A percentile compares a stretch with the other conserved stretches of the same genome.
Evolutionary conservation across 495 filamentous ascomycete genomes (phyloP).

Genomic region (Daldinia bambusicola): DNA sequence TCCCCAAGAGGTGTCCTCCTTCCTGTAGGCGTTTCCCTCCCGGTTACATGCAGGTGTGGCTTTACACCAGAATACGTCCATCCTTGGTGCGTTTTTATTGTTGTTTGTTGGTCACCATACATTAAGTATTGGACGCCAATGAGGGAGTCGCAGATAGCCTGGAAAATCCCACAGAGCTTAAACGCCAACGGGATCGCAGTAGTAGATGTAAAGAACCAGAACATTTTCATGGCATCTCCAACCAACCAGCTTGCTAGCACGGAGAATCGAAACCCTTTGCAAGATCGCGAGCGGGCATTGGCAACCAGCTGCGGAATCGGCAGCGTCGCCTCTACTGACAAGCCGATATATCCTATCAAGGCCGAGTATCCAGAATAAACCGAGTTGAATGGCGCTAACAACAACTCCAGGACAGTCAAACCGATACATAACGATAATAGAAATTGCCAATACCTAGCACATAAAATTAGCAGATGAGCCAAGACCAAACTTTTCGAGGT

Average conservation of each 20-base stretch:
- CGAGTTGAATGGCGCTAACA: conserved; percentile 69
- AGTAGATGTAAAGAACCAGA: conserved; percentile 83
- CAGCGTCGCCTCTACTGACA: conserved; percentile 87
- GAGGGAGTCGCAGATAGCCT: conserved; percentile 84
- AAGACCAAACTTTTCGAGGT: neutral
- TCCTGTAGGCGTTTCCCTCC: conserved; percentile 49
- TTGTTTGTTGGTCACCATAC: conserved; percentile 70
- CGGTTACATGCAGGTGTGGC: conserved; percentile 37
- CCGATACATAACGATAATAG: conserved; percentile 73
- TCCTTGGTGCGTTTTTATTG: conserved; percentile 44
- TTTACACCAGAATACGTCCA: conserved; percentile 37
- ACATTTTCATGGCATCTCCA: conserved; percentile 95
- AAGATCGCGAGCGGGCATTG: conserved; percentile 81
- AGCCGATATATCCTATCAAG: conserved; percentile 81
- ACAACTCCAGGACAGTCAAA: conserved; percentile 74
- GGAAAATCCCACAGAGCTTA: conserved; percentile 91
- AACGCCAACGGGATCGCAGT: conserved; percentile 85
- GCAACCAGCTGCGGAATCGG: conserved; percentile 88
- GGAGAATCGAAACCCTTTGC: conserved; percentile 88
- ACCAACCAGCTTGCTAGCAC: conserved; percentile 89
- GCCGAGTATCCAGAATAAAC: conserved; percentile 73
- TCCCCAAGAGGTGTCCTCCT: conserved; percentile 53
- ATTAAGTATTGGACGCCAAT: conserved; percentile 87
- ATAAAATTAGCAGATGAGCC: conserved; percentile 21
- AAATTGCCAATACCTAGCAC: conserved; percentile 85